A percentile compares a stretch with the other conserved stretches of the same genome.
Conservation (phyloP, 192 early-diverging fungal species). For the Radiomyces spectabilis region DNA sequence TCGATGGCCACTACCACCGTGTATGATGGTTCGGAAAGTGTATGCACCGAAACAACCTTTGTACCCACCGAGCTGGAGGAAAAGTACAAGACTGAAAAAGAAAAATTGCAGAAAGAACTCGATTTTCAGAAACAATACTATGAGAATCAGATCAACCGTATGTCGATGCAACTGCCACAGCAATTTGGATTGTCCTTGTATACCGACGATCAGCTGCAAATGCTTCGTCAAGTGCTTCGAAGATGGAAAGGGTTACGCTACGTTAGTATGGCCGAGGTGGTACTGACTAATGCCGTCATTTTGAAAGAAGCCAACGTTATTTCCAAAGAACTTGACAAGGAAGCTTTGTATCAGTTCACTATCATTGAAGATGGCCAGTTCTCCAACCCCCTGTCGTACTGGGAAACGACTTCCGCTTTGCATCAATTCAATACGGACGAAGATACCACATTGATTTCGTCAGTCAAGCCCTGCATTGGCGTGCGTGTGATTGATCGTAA, state of each 20-base stretch:
- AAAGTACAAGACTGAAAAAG: constrained; percentile 38
- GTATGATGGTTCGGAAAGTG: constrained; percentile 29
- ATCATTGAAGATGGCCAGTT: constrained; percentile 58
- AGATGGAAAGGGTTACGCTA: constrained; percentile 48
- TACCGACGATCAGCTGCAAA: constrained; percentile 32
- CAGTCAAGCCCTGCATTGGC: constrained; percentile 43
- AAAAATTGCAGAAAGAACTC: constrained; percentile 42
- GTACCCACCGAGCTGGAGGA: constrained; percentile 31
- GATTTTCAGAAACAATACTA: constrained; percentile 45
- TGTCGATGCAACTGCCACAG: constrained; percentile 29
- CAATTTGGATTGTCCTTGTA: constrained; percentile 30
- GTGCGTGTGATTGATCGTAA: constrained; percentile 48
- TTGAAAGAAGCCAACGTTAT: constrained; percentile 92
- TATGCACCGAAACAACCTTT: constrained; percentile 25
- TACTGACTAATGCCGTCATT: constrained; percentile 58
- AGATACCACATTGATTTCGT: constrained; percentile 30
- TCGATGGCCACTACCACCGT: constrained; percentile 5
- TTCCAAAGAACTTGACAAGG: constrained; percentile 71
- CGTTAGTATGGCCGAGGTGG: constrained; percentile 55
- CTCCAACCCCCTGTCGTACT: constrained; percentile 40
- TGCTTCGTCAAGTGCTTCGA: constrained; percentile 30
- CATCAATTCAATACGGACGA: constrained; percentile 43
- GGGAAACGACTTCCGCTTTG: constrained; percentile 41
- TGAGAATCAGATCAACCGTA: constrained; percentile 42
- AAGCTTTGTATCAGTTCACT: constrained; percentile 79